These are phyloP conservation scores for Cladosporium oxysporum DNA, from an alignment of 2,329 filamentous ascomycete genomes.

Conservation along the genomic window DNA sequence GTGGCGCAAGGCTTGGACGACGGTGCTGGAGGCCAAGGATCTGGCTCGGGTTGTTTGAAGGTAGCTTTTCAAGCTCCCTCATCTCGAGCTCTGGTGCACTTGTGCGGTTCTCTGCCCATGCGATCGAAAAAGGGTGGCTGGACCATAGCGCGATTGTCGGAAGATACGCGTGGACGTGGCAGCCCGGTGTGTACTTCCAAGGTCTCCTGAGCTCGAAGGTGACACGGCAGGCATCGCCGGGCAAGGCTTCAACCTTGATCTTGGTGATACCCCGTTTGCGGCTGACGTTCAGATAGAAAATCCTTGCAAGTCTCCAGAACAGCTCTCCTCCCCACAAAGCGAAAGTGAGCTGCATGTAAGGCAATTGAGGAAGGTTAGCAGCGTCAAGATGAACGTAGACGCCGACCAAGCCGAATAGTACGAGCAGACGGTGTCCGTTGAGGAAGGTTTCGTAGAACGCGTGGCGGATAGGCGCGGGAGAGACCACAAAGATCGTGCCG, in stretches of 20 bases:
- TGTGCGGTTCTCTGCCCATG: slow-evolving; percentile 44
- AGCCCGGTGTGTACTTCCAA: slow-evolving; percentile 56
- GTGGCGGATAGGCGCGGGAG: slow-evolving; percentile 79
- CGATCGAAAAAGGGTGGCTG: slow-evolving; percentile 54
- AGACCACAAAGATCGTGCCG: slow-evolving; percentile 65
- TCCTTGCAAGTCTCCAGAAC: slow-evolving; percentile 48
- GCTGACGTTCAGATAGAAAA: slow-evolving; percentile 57
- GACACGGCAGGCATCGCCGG: slow-evolving; percentile 61
- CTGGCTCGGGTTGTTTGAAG: slow-evolving; percentile 22
- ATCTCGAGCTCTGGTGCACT: slow-evolving; percentile 32
- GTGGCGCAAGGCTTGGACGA: slow-evolving; percentile 20
- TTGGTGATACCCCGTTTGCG: slow-evolving; percentile 50
- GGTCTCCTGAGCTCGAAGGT: slow-evolving; percentile 60
- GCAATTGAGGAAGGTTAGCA: slow-evolving; percentile 66
- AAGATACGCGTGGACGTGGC: slow-evolving; percentile 63
- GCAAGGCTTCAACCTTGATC: slow-evolving; percentile 60
- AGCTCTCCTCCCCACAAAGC: slow-evolving; percentile 75
- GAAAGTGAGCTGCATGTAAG: slow-evolving; percentile 74
- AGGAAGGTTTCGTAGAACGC: slow-evolving; percentile 98
- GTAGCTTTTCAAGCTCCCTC: slow-evolving; percentile 37
- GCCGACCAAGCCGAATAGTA: slow-evolving; percentile 65
- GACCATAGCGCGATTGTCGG: slow-evolving; percentile 48
- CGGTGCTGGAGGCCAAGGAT: slow-evolving; percentile 11
- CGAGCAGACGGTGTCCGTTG: slow-evolving; percentile 78
- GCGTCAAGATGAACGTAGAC: slow-evolving; percentile 78